Evolutionary conservation across 176 grass and related monocot genomes (phyloP).

Genomic region (Triticum turgidum): DNA sequence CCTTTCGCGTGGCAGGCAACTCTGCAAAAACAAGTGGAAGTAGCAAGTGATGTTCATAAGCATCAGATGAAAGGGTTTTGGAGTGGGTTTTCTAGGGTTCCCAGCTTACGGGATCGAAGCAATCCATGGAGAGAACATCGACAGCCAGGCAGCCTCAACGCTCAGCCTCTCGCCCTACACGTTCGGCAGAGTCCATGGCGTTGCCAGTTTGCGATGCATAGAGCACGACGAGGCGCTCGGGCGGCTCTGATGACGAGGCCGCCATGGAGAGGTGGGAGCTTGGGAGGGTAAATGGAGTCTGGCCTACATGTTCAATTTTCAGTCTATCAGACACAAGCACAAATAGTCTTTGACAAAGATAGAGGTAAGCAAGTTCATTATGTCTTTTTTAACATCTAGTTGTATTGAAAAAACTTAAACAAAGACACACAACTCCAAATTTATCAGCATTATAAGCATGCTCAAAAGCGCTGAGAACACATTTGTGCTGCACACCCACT

Average conservation of each 20-base stretch:
- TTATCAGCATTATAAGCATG: background rate
- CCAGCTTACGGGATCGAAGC: constrained; percentile 56
- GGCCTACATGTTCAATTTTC: background rate
- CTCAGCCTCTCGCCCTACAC: constrained; percentile 65
- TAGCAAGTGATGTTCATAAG: background rate
- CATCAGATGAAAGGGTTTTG: too few relatives aligned
- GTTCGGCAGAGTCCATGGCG: constrained; percentile 71
- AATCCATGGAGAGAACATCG: constrained; percentile 65
- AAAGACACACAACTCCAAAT: background rate
- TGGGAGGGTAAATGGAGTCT: background rate
- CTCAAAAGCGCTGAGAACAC: background rate
- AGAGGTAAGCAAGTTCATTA: background rate
- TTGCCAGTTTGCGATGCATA: constrained; percentile 80
- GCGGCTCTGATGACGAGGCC: too few relatives aligned
- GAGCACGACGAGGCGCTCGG: constrained; percentile 48
- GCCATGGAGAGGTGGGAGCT: constrained; percentile 17
- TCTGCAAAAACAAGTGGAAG: constrained; percentile 25
- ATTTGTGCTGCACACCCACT: background rate
- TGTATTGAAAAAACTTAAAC: background rate
- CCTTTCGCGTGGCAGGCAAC: constrained; percentile 44
- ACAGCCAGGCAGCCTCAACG: constrained; percentile 64
- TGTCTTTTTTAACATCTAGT: background rate
- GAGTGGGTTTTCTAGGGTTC: background rate
- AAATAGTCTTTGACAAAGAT: background rate
- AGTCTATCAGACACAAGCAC: background rate